phyloP scores from a whole-genome alignment of 2,329 filamentous ascomycete species.

The Fusarium sp. region DNA sequence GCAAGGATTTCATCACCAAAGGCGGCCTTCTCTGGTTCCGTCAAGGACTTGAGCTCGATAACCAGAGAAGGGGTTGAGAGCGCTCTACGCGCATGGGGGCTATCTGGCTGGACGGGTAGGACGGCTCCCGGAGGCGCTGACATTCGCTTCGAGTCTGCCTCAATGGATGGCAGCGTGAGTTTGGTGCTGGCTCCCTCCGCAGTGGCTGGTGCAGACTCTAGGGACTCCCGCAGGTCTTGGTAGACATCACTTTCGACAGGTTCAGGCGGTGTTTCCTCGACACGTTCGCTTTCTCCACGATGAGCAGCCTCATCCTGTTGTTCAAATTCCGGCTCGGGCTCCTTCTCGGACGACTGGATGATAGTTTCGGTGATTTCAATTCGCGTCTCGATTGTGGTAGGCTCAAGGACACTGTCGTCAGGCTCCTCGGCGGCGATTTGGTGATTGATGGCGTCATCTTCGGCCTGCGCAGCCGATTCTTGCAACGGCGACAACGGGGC shows the following conservation, averaged over 20 bases:
- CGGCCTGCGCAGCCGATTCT: constrained; percentile 1
- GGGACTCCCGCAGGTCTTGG: background rate
- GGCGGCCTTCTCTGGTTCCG: constrained; percentile 29
- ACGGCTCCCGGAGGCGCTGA: constrained; percentile 23
- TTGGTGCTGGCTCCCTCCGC: constrained; percentile 3
- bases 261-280: constrained; percentile 28
- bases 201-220: constrained; percentile 2
- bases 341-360: constrained; percentile 33
- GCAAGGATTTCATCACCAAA: constrained; percentile 15
- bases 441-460: background rate
- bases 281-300: constrained; percentile 12
- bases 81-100: constrained; percentile 2
- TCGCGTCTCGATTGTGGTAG: constrained; percentile 3
- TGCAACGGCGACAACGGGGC: constrained; percentile 13
- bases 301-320: background rate
- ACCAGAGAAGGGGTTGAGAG: constrained; percentile 28
- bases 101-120: constrained; percentile 1
- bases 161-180: constrained; percentile 20
- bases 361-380: constrained; percentile 28
- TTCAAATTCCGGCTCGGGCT: background rate
- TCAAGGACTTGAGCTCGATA: constrained; percentile 24
- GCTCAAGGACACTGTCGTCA: background rate
- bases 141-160: constrained; percentile 27
- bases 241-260: background rate
- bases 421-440: background rate